Percentiles rank a stretch among this genome's conserved stretches.
Evolutionary conservation across 2,329 filamentous ascomycete genomes (phyloP).

Genomic region (Cadophora sp.): DNA sequence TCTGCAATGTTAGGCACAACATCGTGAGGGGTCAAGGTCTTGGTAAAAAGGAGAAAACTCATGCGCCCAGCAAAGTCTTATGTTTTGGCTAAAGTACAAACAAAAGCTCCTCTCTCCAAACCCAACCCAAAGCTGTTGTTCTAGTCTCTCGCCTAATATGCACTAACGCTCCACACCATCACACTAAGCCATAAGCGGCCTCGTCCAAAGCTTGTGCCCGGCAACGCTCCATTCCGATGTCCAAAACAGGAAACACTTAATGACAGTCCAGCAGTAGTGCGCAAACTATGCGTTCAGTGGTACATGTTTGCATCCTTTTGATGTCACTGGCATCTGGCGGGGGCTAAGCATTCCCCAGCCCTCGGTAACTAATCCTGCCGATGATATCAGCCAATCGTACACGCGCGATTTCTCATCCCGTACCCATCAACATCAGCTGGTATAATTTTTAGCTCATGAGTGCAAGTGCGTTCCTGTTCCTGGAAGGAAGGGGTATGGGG

Average conservation of each 20-base stretch:
- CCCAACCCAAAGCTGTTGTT: background rate
- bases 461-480: background rate
- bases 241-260: background rate
- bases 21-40: background rate
- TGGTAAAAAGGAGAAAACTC: background rate
- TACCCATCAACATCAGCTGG: no score
- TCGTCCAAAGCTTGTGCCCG: background rate
- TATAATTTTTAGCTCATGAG: no score
- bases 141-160: slow-evolving; percentile 39
- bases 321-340: background rate
- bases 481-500: background rate
- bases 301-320: no score
- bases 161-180: slow-evolving; percentile 13
- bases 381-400: background rate
- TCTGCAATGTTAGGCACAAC: background rate
- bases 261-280: background rate
- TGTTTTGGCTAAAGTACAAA: background rate
- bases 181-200: background rate
- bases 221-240: background rate
- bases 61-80: background rate
- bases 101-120: background rate
- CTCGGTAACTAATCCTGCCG: background rate
- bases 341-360: background rate
- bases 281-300: background rate
- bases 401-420: background rate